Evolutionary conservation across 768 basidiomycete species (phyloP), one percentile per base, ranked within the genome.

Genomic region (Termitomyces sp.): DNA sequence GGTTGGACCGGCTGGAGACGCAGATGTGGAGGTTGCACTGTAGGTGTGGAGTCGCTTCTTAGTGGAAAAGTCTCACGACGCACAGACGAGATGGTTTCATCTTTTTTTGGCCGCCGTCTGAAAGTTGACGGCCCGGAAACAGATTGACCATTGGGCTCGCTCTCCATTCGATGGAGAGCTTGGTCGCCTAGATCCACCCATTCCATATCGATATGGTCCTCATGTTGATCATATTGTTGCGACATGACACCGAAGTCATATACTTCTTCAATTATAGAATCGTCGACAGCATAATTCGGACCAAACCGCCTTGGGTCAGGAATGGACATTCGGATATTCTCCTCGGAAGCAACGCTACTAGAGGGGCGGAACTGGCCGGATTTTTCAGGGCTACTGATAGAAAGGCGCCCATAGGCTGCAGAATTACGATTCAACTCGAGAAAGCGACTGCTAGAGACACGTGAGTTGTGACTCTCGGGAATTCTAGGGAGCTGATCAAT

Each of bases 391-490:
- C 79, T 86, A 14, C 85, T 86, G 5, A 86, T 67, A 1, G 85
- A 83, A 16, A 88, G 67, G n/a, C 78, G 81, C 8, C 82, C 83
- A 53, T 81, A 80, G 9, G 78, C 73, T 13, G 72, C 69, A 7
- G 85, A 85, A 66, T 84, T 79, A 33, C 83, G 77, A 63, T 84
- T 83, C 51, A 86, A 80, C 67, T 92, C 90, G 65, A 86, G 82
- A 67, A 91, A 90, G 40, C 85, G 80, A 62, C 84, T 84, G 3
- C 87, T 87, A 48, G 85, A 75, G 43, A 86, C 72, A 3, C 86
- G 82, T 48, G 83, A 82, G 62, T 79, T 76, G 68, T 87, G 76
- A 5, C 84, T 83, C 35, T 88, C 82, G 0, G 81, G 63, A 38
- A 88, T 70, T 61, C 79, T 81, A 41, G 77, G 74, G 54, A 73